Conservation (phyloP, 768 basidiomycete species). For the Tephrocybe rancida region DNA sequence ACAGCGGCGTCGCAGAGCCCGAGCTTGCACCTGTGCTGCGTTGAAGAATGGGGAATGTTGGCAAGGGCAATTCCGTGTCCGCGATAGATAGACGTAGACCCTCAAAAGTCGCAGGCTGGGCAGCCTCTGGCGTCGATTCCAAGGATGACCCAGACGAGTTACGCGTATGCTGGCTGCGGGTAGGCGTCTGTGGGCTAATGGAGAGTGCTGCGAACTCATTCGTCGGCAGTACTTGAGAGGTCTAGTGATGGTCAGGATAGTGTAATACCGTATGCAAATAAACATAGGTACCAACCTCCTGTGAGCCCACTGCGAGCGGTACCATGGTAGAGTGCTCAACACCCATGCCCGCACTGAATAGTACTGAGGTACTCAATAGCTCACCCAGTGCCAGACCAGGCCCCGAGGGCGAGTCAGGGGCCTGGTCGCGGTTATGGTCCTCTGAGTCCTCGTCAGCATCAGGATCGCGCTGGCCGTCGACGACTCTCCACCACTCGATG, state of each 20-base stretch:
- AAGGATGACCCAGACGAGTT: conserved; percentile 55
- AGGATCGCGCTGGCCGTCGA: conserved; percentile 64
- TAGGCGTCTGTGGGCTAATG: conserved; percentile 55
- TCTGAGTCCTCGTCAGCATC: conserved; percentile 45
- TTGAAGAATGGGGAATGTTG: conserved; percentile 8
- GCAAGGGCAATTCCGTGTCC: conserved; percentile 21
- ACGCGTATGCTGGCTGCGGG: conserved; percentile 38
- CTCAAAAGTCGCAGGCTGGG: conserved; percentile 36
- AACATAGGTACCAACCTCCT: conserved; percentile 37
- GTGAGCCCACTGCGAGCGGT: conserved; percentile 31
- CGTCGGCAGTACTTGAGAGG: conserved; percentile 34
- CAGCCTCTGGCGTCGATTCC: conserved; percentile 59
- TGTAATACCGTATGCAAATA: conserved; percentile 11
- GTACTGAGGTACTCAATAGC: conserved; percentile 24
- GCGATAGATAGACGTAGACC: conserved; percentile 37
- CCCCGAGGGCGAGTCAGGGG: conserved; percentile 26
- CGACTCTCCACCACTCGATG: conserved; percentile 87
- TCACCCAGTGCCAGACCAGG: conserved; percentile 17
- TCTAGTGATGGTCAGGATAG: conserved; percentile 13
- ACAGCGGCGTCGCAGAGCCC: conserved; percentile 13
- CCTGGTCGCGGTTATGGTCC: conserved; percentile 40
- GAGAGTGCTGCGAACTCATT: conserved; percentile 57
- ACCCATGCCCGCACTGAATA: conserved; percentile 38
- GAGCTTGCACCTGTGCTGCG: conserved; percentile 6
- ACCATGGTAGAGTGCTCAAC: conserved; percentile 37